Evolutionary conservation across 306 rosid genomes (phyloP), one percentile per base, ranked within the genome.

Genomic region (Quercus alba): DNA sequence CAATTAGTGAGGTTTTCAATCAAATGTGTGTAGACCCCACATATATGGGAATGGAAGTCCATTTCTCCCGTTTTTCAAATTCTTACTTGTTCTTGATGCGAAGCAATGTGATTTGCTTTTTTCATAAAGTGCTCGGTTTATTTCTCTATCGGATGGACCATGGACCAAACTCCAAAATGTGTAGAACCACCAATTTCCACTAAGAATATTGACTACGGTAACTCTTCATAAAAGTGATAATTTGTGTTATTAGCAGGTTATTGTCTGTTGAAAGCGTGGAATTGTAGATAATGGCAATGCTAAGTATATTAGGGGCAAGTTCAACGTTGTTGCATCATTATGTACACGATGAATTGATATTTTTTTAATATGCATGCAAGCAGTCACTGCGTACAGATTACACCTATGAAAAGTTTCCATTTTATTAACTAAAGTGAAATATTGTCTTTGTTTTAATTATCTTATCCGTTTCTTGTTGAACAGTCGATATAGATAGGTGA

Each of bases 291-390:
- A 38, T 38, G 10, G 44, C 44, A 25, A 25, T 61, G 26, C 26
- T 12, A 25, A 25, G 14, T 17, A 6, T 15, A 18, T 67, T 19
- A 31, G 72, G 9, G 72, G 66, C 15, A 33, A 7, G 72, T 18
- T 67, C 72, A 67, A 38, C 1, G 0, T 38, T 38, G 44, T 38
- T 38, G 10, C 1, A 7, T 38, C 44, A 38, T 38, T 38, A 7
- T 38, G 44, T 38, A 7, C 10, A 7, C 11, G 64, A 84, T 75
- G 77, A 75, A 54, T 77, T n/a, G 69, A 72, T 41, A 73, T 64
- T 38, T 56, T 77, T 2, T 67, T 5, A 33, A 33, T 67, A 67
- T 31, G 72, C 72, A 3, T 19, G 25, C 14, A 17, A 66, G 46
- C 15, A 66, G 23, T 66, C 18, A 31, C 44, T 1, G 7, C 17